phyloP scores from a whole-genome alignment of 805 yeast genomes.

The Yarrowia sp. region DNA sequence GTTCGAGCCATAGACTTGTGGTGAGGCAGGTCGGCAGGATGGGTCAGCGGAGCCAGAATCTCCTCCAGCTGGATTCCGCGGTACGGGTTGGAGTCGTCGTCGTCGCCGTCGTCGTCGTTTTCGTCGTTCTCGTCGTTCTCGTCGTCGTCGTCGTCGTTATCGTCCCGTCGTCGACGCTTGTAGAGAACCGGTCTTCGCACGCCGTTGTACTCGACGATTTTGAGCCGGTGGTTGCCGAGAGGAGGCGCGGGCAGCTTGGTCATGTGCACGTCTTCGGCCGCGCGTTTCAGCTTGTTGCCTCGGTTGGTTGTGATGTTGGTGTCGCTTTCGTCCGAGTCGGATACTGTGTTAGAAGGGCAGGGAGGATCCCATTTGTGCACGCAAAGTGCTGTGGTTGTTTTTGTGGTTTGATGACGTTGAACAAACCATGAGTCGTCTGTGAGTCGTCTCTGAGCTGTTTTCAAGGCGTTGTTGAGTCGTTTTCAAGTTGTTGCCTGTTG shows the following conservation, averaged over 20 bases:
- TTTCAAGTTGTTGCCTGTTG: too few relatives aligned
- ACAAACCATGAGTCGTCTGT: too few relatives aligned
- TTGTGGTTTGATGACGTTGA: too few relatives aligned
- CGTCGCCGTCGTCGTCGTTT: slow-evolving; percentile 31
- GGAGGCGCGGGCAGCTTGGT: slow-evolving; percentile 41
- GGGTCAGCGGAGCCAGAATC: slow-evolving; percentile 71
- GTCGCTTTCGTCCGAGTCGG: slow-evolving; percentile 37
- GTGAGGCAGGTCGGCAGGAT: slow-evolving; percentile 72
- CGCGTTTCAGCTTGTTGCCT: slow-evolving; percentile 56
- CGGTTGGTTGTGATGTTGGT: slow-evolving; percentile 47
- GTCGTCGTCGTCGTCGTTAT: slow-evolving; percentile 28
- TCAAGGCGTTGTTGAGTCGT: too few relatives aligned
- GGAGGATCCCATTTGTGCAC: too few relatives aligned
- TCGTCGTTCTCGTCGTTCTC: slow-evolving; percentile 37
- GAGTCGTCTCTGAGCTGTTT: too few relatives aligned
- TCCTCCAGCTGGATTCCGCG: slow-evolving; percentile 52
- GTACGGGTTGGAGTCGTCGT: slow-evolving; percentile 46
- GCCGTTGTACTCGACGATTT: slow-evolving; percentile 36
- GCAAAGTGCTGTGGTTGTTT: too few relatives aligned
- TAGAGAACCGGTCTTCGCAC: slow-evolving; percentile 36
- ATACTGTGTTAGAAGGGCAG: slow-evolving; percentile 29
- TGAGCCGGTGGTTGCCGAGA: slow-evolving; percentile 34
- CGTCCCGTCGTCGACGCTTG: slow-evolving; percentile 34
- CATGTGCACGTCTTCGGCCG: slow-evolving; percentile 49
- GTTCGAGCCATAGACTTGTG: slow-evolving; percentile 70